Evolutionary conservation across 768 basidiomycete species (phyloP).

Genomic region (Boletus bicolor): DNA sequence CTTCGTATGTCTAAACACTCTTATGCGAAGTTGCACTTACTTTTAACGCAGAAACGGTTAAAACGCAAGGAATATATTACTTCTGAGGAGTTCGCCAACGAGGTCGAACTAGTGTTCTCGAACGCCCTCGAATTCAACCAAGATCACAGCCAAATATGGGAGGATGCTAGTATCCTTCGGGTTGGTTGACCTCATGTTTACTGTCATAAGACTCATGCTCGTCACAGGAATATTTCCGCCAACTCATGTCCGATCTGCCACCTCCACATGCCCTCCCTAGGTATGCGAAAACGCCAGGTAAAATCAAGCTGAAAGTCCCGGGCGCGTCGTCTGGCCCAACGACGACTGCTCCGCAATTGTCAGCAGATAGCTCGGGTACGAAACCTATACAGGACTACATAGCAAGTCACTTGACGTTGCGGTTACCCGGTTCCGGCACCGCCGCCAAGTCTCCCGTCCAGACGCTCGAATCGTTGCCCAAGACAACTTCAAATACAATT

Average conservation of each 20-base stretch:
- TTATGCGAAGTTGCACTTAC: neutral
- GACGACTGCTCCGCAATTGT: constrained; percentile 10
- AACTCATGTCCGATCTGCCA: constrained; percentile 77
- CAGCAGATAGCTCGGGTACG: constrained; percentile 11
- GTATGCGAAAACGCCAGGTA: constrained; percentile 56
- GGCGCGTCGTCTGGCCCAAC: constrained; percentile 27
- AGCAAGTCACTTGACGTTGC: constrained; percentile 19
- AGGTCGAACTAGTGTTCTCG: constrained; percentile 86
- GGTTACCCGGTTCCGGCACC: constrained; percentile 21
- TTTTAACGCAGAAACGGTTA: constrained; percentile 60
- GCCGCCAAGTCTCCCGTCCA: constrained; percentile 24
- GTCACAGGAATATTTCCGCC: constrained; percentile 65
- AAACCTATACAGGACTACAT: constrained; percentile 19
- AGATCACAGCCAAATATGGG: constrained; percentile 81
- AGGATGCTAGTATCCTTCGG: constrained; percentile 65
- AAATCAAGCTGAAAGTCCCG: constrained; percentile 73
- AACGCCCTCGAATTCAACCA: constrained; percentile 89
- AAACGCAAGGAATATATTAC: constrained; percentile 75
- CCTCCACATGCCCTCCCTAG: constrained; percentile 59
- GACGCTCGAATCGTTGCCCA: constrained; percentile 17
- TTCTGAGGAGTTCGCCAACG: constrained; percentile 70
- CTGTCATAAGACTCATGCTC: constrained; percentile 9
- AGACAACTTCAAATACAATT: constrained; percentile 13
- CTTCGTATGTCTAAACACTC: constrained; percentile 49
- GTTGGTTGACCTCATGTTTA: constrained; percentile 38